phyloP scores from a whole-genome alignment of 768 basidiomycete species.

The Baorangia bicolor region DNA sequence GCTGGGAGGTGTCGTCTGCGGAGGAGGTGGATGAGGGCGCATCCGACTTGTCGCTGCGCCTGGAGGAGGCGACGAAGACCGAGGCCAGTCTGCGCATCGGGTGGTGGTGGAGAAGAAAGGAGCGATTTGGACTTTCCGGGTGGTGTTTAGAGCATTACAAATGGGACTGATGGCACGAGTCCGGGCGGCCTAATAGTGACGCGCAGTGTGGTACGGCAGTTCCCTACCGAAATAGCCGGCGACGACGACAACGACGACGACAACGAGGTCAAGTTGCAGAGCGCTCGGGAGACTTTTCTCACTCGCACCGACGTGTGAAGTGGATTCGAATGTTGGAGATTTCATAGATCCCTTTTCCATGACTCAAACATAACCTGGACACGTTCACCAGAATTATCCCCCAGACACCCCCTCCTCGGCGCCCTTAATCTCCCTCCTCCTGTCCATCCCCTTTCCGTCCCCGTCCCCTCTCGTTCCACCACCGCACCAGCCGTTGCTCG shows the following conservation, averaged over 20 bases:
- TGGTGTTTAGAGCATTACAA: slow-evolving; percentile 36
- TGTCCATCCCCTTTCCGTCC: slow-evolving; percentile 4
- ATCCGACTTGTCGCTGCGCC: slow-evolving; percentile 32
- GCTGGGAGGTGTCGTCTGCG: slow-evolving; percentile 11
- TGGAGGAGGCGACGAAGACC: slow-evolving; percentile 49
- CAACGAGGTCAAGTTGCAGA: slow-evolving; percentile 4
- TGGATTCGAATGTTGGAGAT: neutral
- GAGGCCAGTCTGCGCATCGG: slow-evolving; percentile 66
- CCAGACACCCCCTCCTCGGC: slow-evolving; percentile 1
- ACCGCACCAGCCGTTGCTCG: slow-evolving; percentile 59
- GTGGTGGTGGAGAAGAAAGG: slow-evolving; percentile 25
- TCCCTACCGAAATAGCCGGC: slow-evolving; percentile 22
- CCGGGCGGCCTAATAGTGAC: neutral
- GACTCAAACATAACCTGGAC: neutral
- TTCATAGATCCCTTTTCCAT: slow-evolving; percentile 1
- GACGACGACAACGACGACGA: neutral
- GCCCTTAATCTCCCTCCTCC: slow-evolving; percentile 18
- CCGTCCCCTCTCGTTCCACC: slow-evolving; percentile 40
- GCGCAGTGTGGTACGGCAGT: slow-evolving; percentile 11
- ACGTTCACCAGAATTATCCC: neutral
- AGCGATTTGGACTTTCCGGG: slow-evolving; percentile 14
- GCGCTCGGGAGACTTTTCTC: neutral
- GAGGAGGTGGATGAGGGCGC: slow-evolving; percentile 13
- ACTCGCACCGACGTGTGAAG: slow-evolving; percentile 15
- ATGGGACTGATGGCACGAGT: slow-evolving; percentile 28